A percentile compares a stretch with the other conserved stretches of the same genome.
Evolutionary conservation across 1,139 yeast species (phyloP).

Genomic region (Hyphopichia burtonii): DNA sequence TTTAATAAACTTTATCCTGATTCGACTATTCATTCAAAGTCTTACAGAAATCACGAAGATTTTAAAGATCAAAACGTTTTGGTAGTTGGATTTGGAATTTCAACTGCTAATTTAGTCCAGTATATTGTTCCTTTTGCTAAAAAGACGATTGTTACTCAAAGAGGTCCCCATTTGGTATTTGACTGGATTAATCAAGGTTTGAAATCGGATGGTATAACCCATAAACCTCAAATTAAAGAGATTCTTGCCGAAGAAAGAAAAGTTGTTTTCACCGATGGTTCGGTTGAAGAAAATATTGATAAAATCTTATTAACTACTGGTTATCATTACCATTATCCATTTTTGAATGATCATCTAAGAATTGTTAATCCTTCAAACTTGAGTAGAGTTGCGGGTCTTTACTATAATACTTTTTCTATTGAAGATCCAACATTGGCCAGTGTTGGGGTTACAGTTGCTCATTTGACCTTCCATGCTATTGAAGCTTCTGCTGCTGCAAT

Average conservation of each 20-base stretch:
- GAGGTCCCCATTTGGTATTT: conserved; percentile 28
- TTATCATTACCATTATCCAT: conserved; percentile 37
- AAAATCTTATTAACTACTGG: conserved; percentile 36
- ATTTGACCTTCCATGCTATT: conserved; percentile 40
- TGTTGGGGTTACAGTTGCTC: conserved; percentile 41
- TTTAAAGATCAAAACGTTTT: conserved; percentile 43
- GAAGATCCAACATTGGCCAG: conserved; percentile 43
- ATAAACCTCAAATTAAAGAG: conserved; percentile 27
- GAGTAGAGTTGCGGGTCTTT: conserved; percentile 35
- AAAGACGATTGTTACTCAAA: conserved; percentile 35
- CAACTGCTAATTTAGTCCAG: conserved; percentile 51
- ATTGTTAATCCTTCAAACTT: conserved; percentile 24
- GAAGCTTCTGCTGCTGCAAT: conserved; percentile 45
- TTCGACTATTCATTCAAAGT: conserved; percentile 56
- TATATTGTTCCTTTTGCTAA: conserved; percentile 44
- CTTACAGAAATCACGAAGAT: conserved; percentile 51
- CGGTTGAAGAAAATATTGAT: conserved; percentile 22
- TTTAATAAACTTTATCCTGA: conserved; percentile 48
- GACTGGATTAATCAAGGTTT: conserved; percentile 37
- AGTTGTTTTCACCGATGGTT: conserved; percentile 31
- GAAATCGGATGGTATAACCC: conserved; percentile 32
- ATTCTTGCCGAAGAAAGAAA: conserved; percentile 23
- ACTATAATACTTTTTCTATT: conserved; percentile 37
- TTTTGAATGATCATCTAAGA: conserved; percentile 19
- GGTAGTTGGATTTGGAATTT: conserved; percentile 51